Conservation (phyloP, 805 yeast species). For the Hagleromyces aurorensis region DNA sequence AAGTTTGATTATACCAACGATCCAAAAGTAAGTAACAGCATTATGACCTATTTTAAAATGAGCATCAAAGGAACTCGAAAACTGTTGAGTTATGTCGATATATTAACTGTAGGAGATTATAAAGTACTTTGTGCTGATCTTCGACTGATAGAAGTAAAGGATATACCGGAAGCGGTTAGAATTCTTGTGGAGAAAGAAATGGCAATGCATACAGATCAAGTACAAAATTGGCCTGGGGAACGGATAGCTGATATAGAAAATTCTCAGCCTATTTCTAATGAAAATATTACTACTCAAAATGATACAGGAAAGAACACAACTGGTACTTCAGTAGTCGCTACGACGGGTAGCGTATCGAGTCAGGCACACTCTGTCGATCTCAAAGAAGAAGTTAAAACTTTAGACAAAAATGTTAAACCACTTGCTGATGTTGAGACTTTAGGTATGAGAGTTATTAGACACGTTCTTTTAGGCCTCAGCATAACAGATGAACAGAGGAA, state of each 20-base stretch:
- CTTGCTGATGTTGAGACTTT: conserved; percentile 65
- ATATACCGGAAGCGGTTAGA: conserved; percentile 22
- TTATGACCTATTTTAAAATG: conserved; percentile 18
- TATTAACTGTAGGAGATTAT: conserved; percentile 27
- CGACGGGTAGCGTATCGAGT: not conserved
- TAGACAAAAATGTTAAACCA: conserved; percentile 47
- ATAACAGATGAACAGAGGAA: conserved; percentile 25
- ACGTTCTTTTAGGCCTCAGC: conserved; percentile 51
- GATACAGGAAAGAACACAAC: no score
- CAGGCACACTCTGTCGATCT: conserved; percentile 7
- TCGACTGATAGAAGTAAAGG: conserved; percentile 27
- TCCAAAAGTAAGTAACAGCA: conserved; percentile 7
- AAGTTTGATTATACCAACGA: conserved; percentile 5
- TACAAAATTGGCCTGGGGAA: conserved; percentile 1
- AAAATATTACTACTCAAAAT: no score
- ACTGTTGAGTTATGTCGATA: conserved; percentile 22
- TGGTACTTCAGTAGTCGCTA: not conserved
- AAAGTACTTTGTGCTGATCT: conserved; percentile 32
- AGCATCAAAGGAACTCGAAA: conserved; percentile 11
- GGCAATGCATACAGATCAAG: not conserved
- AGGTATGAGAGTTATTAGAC: conserved; percentile 73
- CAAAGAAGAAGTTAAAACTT: conserved; percentile 30
- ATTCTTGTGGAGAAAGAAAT: conserved; percentile 11
- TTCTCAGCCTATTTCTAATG: no score
- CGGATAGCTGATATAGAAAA: conserved; percentile 1